phyloP scores from a whole-genome alignment of 352 stramenopile species.

The Phytophthora pisi region DNA sequence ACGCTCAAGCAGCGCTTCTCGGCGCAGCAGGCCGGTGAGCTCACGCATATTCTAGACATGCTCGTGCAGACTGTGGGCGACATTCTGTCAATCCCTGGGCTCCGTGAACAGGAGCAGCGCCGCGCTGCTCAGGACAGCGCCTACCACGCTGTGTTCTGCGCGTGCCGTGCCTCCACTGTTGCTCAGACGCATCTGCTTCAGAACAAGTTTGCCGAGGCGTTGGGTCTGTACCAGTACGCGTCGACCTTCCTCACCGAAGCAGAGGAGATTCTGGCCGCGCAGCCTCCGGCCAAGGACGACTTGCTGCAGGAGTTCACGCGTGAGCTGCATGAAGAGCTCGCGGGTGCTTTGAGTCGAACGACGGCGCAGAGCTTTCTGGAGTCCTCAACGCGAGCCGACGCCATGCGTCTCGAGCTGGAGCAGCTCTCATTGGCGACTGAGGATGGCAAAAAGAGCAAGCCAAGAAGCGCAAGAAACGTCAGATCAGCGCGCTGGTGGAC shows the following conservation, averaged over 20 bases:
- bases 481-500: conserved; percentile 38
- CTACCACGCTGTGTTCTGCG: conserved; percentile 74
- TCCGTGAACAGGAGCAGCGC: conserved; percentile 60
- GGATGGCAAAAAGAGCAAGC: conserved; percentile 62
- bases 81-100: conserved; percentile 69
- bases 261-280: conserved; percentile 58
- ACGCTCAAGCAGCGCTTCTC: conserved; percentile 63
- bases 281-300: conserved; percentile 66
- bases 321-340: conserved; percentile 63
- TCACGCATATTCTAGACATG: conserved; percentile 86
- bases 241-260: conserved; percentile 62
- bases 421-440: conserved; percentile 52
- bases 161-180: conserved; percentile 63
- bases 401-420: conserved; percentile 68
- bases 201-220: conserved; percentile 70
- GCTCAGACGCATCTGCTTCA: conserved; percentile 71
- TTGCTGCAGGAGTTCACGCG: conserved; percentile 70
- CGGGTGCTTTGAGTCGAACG: conserved; percentile 67
- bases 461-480: conserved; percentile 49
- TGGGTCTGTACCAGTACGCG: conserved; percentile 78
- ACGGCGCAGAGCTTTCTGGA: conserved; percentile 78
- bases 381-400: conserved; percentile 55
- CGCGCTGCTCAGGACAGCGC: conserved; percentile 63
- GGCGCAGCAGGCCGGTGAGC: conserved; percentile 56
- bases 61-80: conserved; percentile 81